Conservation (phyloP, 257 asterid species). For the Scutellaria minor region DNA sequence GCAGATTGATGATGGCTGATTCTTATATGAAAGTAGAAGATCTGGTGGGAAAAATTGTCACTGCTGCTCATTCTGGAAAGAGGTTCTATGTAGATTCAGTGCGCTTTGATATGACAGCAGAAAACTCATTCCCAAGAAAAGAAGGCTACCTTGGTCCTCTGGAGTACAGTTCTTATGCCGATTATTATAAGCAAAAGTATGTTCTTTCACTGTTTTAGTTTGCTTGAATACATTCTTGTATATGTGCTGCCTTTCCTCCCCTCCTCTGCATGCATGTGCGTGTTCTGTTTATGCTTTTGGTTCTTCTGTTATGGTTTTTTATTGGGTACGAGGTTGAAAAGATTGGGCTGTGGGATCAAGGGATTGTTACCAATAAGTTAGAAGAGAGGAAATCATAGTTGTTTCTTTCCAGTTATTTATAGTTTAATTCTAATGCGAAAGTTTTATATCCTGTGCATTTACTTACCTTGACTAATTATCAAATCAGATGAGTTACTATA, state of each 20-base stretch:
- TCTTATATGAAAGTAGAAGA: constrained; percentile 64
- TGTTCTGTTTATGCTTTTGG: constrained; percentile 22
- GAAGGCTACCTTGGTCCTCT: constrained; percentile 99
- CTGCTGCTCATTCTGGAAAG: constrained; percentile 99
- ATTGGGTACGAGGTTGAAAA: background rate
- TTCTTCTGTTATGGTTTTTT: constrained; percentile 14
- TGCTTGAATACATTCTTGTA: constrained; percentile 19
- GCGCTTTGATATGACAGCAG: constrained; percentile 91
- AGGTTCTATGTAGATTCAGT: constrained; percentile 96
- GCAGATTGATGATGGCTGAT: constrained; percentile 83
- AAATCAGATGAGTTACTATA: background rate
- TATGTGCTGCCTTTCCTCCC: constrained; percentile 21
- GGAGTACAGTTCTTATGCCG: constrained; percentile 96
- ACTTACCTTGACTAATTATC: background rate
- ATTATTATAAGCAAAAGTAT: constrained; percentile 95
- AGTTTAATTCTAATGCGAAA: constrained; percentile 1
- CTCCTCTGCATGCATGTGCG: constrained; percentile 13
- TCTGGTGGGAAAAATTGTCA: constrained; percentile 80
- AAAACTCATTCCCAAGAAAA: constrained; percentile 94
- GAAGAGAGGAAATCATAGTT: background rate
- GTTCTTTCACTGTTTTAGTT: constrained; percentile 36
- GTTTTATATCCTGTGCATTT: constrained; percentile 15
- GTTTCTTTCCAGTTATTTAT: constrained; percentile 14
- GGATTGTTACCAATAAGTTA: background rate
- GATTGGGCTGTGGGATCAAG: constrained; percentile 9